Base-by-base conservation (phyloP, 1,284 basidiomycete species). In the Austroboletus sp. region DNA sequence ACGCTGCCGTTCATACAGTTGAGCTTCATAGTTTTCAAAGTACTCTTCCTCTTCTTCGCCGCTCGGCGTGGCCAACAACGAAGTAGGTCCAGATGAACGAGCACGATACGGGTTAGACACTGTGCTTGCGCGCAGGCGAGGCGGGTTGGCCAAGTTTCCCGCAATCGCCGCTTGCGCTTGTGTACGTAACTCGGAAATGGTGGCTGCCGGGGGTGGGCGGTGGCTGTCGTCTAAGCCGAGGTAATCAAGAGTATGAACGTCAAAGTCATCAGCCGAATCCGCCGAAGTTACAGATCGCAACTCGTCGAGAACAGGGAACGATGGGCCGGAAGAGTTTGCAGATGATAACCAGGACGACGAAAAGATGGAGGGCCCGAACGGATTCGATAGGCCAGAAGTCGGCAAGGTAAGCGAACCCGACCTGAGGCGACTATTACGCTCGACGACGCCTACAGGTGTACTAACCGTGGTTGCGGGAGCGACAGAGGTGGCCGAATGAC, bases 191-290 rank as follows among this genome's bases (percentile, higher is more conserved):
- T 91, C 90, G 13, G 86, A 80, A 51, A 91, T 80, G 41, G 86
- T 90, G 9, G 87, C 89, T 4, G 87, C 86, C 2, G 81, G 80
- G 10, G 82, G 63, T 49, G 76, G 77, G 45, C 78, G 75, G 54
- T 75, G 74, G 46, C 69, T 71, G 51, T 90, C 88, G 56, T 93
- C 93, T 55, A 97, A 75, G 37, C 93, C 93, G 43, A 97, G 85
- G 65, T 96, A 96, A 66, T 94, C 92, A 52, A 97, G 77, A 21
- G 93, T 96, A 60, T 91, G 87, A 41, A 93, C 88, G 61, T 92
- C 88, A 64, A 90, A 89, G 47, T 93, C 88, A 51, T 94, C 91
- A 16, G 76, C 75, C n/a, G 84, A 84, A 58, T 88, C 85, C 51
- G 78, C 79, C 25, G 85, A 87, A 40, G 80, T 79, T 42, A 85